A percentile compares a stretch with the other conserved stretches of the same genome.
Evolutionary conservation across 2,329 filamentous ascomycete species (phyloP).

Genomic region (Talaromyces sp.): DNA sequence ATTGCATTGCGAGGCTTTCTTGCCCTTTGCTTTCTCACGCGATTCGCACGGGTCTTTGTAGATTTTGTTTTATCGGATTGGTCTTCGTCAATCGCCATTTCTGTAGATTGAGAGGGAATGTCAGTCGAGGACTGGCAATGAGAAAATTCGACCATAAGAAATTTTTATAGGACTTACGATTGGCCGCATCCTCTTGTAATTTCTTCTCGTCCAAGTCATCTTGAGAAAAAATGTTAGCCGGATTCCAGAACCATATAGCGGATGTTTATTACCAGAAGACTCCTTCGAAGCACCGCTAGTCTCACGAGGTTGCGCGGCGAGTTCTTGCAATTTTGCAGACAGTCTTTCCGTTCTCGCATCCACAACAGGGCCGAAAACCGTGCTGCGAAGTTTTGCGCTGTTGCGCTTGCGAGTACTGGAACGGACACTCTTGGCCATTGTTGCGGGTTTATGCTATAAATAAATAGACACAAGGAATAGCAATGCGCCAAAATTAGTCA

Average conservation of each 20-base stretch:
- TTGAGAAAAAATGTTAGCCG: not conserved
- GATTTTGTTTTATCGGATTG: constrained; percentile 16
- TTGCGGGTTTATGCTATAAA: constrained; percentile 15
- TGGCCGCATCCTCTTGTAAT: constrained; percentile 60
- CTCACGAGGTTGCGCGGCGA: constrained; percentile 67
- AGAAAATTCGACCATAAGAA: not conserved
- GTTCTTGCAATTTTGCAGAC: constrained; percentile 76
- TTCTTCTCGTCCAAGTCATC: not conserved
- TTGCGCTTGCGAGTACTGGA: constrained; percentile 78
- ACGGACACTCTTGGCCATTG: constrained; percentile 83
- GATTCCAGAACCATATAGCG: constrained; percentile 18
- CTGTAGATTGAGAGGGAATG: constrained; percentile 15
- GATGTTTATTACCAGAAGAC: constrained; percentile 11
- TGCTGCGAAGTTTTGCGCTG: constrained; percentile 71
- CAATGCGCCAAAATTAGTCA: constrained; percentile 7
- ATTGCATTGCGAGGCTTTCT: constrained; percentile 34
- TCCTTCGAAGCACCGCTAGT: constrained; percentile 21
- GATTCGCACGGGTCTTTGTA: constrained; percentile 22
- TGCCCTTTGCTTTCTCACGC: constrained; percentile 35
- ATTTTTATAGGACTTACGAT: constrained; percentile 50
- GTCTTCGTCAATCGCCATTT: constrained; percentile 37
- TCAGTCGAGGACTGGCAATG: not conserved
- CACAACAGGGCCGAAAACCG: constrained; percentile 80
- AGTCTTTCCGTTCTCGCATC: constrained; percentile 74
- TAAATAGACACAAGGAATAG: not conserved